Base-by-base conservation (phyloP, 2,329 filamentous ascomycete genomes). In the Penicillium sclerotigenum region DNA sequence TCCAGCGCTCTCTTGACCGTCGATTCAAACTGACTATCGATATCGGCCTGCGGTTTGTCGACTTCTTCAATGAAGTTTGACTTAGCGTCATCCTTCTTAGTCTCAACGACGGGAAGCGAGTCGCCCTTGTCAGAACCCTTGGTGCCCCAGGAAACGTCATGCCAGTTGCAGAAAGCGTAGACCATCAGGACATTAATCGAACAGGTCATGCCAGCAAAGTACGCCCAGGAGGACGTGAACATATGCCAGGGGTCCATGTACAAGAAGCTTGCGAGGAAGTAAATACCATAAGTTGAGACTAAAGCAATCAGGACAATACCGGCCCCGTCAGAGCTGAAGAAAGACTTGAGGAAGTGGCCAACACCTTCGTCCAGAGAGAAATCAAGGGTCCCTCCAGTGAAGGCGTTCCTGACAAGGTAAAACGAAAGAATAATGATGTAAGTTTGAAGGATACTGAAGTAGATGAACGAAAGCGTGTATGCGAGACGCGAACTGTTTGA, bases 101-200 rank as follows among this genome's bases (percentile, higher is more conserved):
- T 89, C 65, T 89, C 85, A 2, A 89, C 93, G 34, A 92, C 94
- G 0, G 93, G 93, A 16, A 97, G 81, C 26, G 90, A 89, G 69
- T 97, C 93, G 37, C 88, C 86, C 79, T 95, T 96, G 79, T 97
- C 93, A 4, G 93, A 90, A 70, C 93, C 93, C 83, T 97, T 97
- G 78, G 93, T 97, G 83, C 93, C 93, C 93, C 93, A 97, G 13
- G 93, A 97, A 50, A 97, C 93, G 79, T 97, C 93, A 78, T 97
- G 93, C 93, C 93, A 97, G 80, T 97, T 97, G 85, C 91, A 94
- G 84, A 96, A 97, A 59, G 93, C 91, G 77, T 97, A 97, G 52
- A 97, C 91, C 85, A 95, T 97, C 71, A 97, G 87, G 66, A 97
- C 93, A 81, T 97, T 97, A 85, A 96, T 92, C 79, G 96, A 97